Base-by-base conservation (phyloP, 2,329 filamentous ascomycete genomes). In the Verticillium dahliae region DNA sequence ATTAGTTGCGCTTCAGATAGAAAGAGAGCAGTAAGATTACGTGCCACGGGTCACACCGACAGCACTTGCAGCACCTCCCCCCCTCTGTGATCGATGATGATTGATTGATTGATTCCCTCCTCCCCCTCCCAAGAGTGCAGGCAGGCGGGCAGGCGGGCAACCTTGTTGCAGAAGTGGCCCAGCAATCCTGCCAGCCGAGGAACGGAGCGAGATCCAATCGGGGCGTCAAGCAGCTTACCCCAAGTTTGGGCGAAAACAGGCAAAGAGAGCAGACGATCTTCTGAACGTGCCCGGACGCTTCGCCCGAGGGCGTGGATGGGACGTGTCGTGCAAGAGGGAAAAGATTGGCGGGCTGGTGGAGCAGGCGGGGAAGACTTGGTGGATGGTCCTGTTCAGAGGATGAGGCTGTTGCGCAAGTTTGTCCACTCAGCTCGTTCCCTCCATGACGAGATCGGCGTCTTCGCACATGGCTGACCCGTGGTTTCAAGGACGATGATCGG, bases 391-490 rank as follows among this genome's bases (percentile, higher is more conserved):
- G 45, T 52, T 37, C 45, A 18, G 18, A 31, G n/a, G 18, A 52
- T 52, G 45, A 18, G 45, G 22, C 18, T n/a, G 22, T 52, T n/a
- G 45, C 45, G 45, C 45, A n/a, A 52, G 45, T 22, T 31, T 37
- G 45, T 22, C 45, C 55, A 22, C n/a, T 56, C 33, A 56, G 33
- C 52, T 39, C 35, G n/a, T 18, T 38, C 18, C 35, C 18, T 14
- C 41, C 57, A 58, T 37, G 34, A 31, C 41, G 57, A 38, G 56
- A 57, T 57, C 56, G 37, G 56, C 56, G 37, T 18, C 35, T 7
- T 14, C 18, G 57, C 57, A 58, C 57, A 58, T 58, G 57, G 57
- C 57, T 41, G 57, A 45, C 15, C 57, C 57, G 57, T 58, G 57
- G 57, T 58, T 27, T 57, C 56, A 37, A 58, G 27, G 56, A 58